Evolutionary conservation across 2,329 filamentous ascomycete species (phyloP).

Genomic region (Colletotrichum plurivorum): DNA sequence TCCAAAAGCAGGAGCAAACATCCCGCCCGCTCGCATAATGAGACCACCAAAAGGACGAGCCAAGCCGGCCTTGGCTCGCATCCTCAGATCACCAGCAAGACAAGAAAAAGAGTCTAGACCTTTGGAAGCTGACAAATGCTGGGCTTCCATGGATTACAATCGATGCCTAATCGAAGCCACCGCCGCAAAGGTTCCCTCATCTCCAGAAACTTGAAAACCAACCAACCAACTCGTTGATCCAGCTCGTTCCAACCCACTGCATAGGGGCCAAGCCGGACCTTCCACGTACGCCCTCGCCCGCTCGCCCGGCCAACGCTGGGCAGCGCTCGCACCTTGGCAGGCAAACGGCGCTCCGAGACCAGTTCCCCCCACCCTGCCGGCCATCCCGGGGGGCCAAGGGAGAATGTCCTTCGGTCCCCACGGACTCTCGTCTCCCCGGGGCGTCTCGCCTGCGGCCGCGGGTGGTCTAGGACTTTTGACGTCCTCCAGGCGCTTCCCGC

Average conservation of each 20-base stretch:
- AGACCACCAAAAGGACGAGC: neutral
- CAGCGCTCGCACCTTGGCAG: neutral
- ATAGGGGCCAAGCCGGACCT: neutral
- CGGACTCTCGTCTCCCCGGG: no score
- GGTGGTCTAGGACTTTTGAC: neutral
- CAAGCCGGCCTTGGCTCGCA: constrained; percentile 3
- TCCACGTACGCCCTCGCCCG: neutral
- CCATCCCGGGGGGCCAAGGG: constrained; percentile 1
- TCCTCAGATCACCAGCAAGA: neutral
- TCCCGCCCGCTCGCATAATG: neutral
- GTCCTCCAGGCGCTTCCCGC: neutral
- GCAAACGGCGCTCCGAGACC: constrained; percentile 14
- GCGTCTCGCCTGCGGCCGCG: no score
- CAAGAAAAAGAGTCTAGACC: constrained; percentile 10
- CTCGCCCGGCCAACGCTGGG: neutral
- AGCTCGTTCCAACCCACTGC: neutral
- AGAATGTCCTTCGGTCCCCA: neutral
- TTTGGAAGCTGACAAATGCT: constrained; percentile 9
- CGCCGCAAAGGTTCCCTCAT: neutral
- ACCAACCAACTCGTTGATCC: neutral
- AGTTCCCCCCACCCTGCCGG: constrained; percentile 1
- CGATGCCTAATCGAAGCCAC: neutral
- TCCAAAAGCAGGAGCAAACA: neutral
- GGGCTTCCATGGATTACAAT: no score
- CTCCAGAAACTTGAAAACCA: neutral